Percentiles rank a stretch among this genome's conserved stretches.
phyloP scores from a whole-genome alignment of 2,329 filamentous ascomycete genomes.

The Biscogniauxia marginata region DNA sequence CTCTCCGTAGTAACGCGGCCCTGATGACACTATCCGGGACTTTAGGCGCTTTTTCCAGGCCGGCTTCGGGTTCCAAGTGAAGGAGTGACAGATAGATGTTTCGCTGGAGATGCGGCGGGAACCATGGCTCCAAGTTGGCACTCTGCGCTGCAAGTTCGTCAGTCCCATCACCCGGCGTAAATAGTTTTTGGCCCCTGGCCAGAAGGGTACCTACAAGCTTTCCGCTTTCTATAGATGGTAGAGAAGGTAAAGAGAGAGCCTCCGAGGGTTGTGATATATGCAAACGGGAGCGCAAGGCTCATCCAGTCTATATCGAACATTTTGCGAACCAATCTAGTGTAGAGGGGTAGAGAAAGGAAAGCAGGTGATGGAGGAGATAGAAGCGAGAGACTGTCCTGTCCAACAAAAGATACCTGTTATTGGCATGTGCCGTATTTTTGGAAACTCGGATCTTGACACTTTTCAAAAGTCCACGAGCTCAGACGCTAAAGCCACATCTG shows the following conservation, averaged over 20 bases:
- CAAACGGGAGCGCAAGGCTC: slow-evolving; percentile 80
- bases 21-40: slow-evolving; percentile 83
- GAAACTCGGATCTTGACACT: slow-evolving; percentile 31
- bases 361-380: slow-evolving; percentile 2
- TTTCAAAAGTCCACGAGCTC: slow-evolving; percentile 22
- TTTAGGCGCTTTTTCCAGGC: slow-evolving; percentile 64
- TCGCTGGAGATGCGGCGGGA: slow-evolving; percentile 83
- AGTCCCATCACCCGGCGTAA: background rate
- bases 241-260: slow-evolving; percentile 92
- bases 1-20: slow-evolving; percentile 83
- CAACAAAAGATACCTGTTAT: slow-evolving; percentile 4
- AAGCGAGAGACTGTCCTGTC: slow-evolving; percentile 9
- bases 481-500: slow-evolving; percentile 1
- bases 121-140: slow-evolving; percentile 90
- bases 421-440: slow-evolving; percentile 17
- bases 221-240: slow-evolving; percentile 87
- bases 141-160: slow-evolving; percentile 58
- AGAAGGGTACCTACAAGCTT: slow-evolving; percentile 62
- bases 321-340: slow-evolving; percentile 16
- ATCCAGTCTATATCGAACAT: slow-evolving; percentile 71
- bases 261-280: slow-evolving; percentile 84
- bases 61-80: slow-evolving; percentile 66
- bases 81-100: slow-evolving; percentile 93
- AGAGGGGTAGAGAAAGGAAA: slow-evolving; percentile 4
- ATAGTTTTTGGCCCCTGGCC: slow-evolving; percentile 1